These are phyloP conservation scores for Cymbopogon flexuosus DNA, from an alignment of 202 grass and related monocot genomes.

Conservation along the genomic window DNA sequence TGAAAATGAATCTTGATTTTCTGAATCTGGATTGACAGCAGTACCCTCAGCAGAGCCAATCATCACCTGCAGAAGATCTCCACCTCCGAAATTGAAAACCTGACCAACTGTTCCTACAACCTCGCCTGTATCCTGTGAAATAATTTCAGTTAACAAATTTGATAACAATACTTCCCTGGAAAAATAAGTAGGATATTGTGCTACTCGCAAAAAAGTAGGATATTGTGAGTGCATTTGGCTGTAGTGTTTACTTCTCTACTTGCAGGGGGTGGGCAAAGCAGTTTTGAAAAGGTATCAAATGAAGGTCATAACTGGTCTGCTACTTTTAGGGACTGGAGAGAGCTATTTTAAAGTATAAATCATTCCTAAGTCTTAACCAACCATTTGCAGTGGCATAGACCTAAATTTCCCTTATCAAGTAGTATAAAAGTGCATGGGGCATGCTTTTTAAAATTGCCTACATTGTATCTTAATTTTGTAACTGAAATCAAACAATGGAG, in stretches of 20 bases:
- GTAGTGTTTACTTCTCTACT: not conserved
- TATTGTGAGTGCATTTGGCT: not conserved
- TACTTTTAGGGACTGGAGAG: not conserved
- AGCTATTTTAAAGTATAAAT: not conserved
- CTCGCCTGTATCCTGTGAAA: slow-evolving; percentile 64
- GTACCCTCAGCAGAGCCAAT: slow-evolving; percentile 24
- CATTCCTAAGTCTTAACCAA: not conserved
- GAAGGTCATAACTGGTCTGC: not conserved
- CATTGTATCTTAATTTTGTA: not conserved
- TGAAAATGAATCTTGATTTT: slow-evolving; percentile 36
- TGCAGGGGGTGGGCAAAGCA: not conserved
- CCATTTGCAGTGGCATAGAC: not conserved
- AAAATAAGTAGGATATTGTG: not conserved
- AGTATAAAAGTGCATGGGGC: not conserved
- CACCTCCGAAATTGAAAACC: slow-evolving; percentile 71
- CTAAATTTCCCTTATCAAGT: not conserved
- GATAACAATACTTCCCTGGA: not conserved
- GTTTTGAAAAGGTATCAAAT: not conserved
- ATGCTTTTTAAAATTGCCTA: not conserved
- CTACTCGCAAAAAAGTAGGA: not conserved
- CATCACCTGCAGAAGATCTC: slow-evolving; percentile 77
- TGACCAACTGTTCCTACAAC: slow-evolving; percentile 66
- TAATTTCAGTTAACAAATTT: slow-evolving; percentile 2
- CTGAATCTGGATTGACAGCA: slow-evolving; percentile 24
- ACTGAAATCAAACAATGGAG: slow-evolving; percentile 22